Base-by-base conservation (phyloP, 139 green algal species). In the Chlamydomonas sp. region DNA sequence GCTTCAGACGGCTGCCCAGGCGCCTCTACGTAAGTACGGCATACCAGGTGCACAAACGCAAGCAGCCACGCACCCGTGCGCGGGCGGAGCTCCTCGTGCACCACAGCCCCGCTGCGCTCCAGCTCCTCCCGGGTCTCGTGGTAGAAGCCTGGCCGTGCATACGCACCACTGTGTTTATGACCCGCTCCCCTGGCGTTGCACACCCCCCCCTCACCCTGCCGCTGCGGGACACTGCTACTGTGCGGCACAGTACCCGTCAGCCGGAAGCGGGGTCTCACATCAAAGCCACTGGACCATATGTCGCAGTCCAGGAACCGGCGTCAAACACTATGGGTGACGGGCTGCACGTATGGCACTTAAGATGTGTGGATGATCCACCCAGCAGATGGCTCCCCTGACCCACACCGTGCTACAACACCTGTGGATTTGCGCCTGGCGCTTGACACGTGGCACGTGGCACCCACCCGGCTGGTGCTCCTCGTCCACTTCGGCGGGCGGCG, bases 391-490 rank as follows among this genome's bases (percentile, higher is more conserved):
- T 49, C 31, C 31, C 31, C 31, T 49, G 31, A 49, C 31, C 31
- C 31, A 49, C 31, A 49, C 31, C 31, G 31, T 49, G 31, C 31
- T 49, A 49, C 31, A 49, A 49, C 31, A 49, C 31, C 31, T 49
- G 31, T 49, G 31, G 31, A 49, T 49, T 49, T 49, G 31, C 31
- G 31, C 31, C 31, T 49, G 31, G 31, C 31, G 31, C 31, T 49
- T 49, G 31, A 49, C 31, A 49, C 31, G 31, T 49, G 31, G 31
- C 31, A 49, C 31, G 31, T 49, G 31, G 31, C 31, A 49, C 31
- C 31, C 49, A 85, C 80, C 80, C 5, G 80, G 80, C 59, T 85
- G 15, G 15, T 78, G 74, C 80, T 77, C 80, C 57, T 85, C 80
- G 18, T 77, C 17, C 67, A 85, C 78, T 76, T n/a, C 71, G 16